These are phyloP conservation scores for Gastroboletus turbinatus DNA, from an alignment of 1,284 basidiomycete species.

Conservation along the genomic window DNA sequence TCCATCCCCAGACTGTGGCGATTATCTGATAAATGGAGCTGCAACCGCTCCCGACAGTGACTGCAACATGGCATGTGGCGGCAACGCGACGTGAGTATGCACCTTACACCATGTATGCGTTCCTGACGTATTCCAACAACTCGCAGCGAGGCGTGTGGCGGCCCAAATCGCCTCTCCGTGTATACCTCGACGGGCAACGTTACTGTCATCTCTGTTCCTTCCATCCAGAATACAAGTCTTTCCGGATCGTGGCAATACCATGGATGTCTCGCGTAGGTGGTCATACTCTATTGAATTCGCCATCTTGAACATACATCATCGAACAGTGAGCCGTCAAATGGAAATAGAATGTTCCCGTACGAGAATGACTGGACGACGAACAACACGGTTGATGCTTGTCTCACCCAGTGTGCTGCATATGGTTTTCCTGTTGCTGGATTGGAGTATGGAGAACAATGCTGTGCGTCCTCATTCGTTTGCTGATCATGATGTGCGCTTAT, in stretches of 20 bases:
- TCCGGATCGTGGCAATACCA: constrained; percentile 64
- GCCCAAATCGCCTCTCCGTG: constrained; percentile 65
- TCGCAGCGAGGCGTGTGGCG: constrained; percentile 65
- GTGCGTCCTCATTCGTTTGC: constrained; percentile 39
- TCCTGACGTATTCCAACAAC: background rate
- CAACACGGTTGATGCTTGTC: constrained; percentile 59
- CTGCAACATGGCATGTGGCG: constrained; percentile 69
- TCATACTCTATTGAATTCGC: background rate
- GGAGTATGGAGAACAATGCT: constrained; percentile 64
- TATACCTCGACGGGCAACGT: constrained; percentile 56
- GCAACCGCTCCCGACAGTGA: constrained; percentile 44
- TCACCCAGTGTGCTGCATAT: constrained; percentile 61
- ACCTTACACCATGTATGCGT: too few relatives aligned
- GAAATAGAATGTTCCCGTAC: constrained; percentile 54
- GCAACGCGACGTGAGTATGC: constrained; percentile 54
- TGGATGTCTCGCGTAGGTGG: constrained; percentile 61
- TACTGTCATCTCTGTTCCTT: constrained; percentile 57
- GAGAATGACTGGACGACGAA: constrained; percentile 58
- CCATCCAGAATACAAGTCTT: constrained; percentile 50
- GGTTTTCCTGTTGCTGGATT: constrained; percentile 66
- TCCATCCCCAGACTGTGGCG: constrained; percentile 56
- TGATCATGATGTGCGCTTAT: background rate
- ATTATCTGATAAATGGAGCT: constrained; percentile 58
- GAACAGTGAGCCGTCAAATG: constrained; percentile 35
- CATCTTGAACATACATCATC: background rate